phyloP scores from a whole-genome alignment of 2,329 filamentous ascomycete species.

The Neopestalotiopsis sp. region DNA sequence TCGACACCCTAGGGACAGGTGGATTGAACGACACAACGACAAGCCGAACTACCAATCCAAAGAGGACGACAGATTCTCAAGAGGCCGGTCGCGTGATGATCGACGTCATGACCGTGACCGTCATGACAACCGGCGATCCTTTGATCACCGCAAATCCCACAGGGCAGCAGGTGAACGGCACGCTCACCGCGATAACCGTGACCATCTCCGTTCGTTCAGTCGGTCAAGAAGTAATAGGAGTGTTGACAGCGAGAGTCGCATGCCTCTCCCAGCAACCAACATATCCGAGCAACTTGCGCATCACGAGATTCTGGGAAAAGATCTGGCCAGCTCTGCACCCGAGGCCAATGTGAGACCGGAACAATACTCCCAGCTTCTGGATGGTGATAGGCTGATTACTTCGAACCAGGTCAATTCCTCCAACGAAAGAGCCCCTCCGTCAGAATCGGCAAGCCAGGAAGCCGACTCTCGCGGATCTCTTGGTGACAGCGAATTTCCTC shows the following conservation, averaged over 20 bases:
- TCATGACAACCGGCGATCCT: background rate
- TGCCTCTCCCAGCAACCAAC: background rate
- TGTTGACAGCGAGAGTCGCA: background rate
- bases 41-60: background rate
- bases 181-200: background rate
- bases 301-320: background rate
- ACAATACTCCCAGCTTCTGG: too few species aligned
- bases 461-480: background rate
- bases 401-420: background rate
- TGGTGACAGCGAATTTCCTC: background rate
- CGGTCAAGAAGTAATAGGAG: background rate
- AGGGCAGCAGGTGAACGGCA: background rate
- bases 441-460: background rate
- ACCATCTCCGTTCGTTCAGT: constrained; percentile 14
- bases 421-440: background rate
- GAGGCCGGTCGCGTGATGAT: constrained; percentile 2
- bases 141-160: constrained; percentile 12
- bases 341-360: background rate
- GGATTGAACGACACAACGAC: constrained; percentile 12
- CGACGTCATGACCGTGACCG: constrained; percentile 12
- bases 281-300: background rate
- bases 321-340: background rate
- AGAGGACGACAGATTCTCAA: background rate
- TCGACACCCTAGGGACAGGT: constrained; percentile 11
- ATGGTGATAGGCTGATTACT: background rate